These are phyloP conservation scores for Suhomyces vadensis DNA, from an alignment of 805 yeast species.

Conservation along the genomic window DNA sequence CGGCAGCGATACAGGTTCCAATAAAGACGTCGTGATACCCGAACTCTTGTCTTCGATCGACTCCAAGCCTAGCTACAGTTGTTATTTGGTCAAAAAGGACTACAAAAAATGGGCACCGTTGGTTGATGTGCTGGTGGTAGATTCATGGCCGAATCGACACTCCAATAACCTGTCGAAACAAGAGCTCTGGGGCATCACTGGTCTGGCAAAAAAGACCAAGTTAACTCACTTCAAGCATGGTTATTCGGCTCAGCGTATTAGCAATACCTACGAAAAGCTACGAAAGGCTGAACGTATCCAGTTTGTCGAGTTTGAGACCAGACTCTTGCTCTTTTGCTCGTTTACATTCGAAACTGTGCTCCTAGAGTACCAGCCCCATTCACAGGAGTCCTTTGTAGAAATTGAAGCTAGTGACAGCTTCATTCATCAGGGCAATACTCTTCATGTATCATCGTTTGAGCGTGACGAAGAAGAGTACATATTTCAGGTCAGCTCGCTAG, in stretches of 20 bases:
- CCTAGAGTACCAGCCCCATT: slow-evolving; percentile 29
- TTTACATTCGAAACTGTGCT: slow-evolving; percentile 40
- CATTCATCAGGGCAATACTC: slow-evolving; percentile 17
- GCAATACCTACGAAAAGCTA: slow-evolving; percentile 29
- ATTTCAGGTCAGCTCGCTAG: slow-evolving; percentile 28
- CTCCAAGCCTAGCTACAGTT: slow-evolving; percentile 21
- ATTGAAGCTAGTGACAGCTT: slow-evolving; percentile 20
- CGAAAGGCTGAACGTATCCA: slow-evolving; percentile 30
- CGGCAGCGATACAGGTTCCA: slow-evolving; percentile 43
- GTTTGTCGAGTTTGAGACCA: slow-evolving; percentile 17
- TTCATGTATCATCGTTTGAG: slow-evolving; percentile 9
- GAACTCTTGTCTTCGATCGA: slow-evolving; percentile 19
- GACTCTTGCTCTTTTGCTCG: slow-evolving; percentile 32
- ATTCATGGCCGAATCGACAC: slow-evolving; percentile 22
- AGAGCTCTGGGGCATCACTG: slow-evolving; percentile 47
- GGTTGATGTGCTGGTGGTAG: slow-evolving; percentile 40
- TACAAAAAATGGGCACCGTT: slow-evolving; percentile 52
- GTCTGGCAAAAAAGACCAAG: slow-evolving; percentile 34
- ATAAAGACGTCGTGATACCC: slow-evolving; percentile 35
- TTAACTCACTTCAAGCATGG: slow-evolving; percentile 37
- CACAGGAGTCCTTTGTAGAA: slow-evolving; percentile 27
- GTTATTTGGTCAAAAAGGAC: slow-evolving; percentile 25
- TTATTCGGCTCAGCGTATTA: slow-evolving; percentile 25
- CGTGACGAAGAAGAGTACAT: slow-evolving; percentile 14
- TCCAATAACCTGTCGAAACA: slow-evolving; percentile 23